Conservation (phyloP, 1,284 basidiomycete genomes). For the Melampsora abietis-canadensis region DNA sequence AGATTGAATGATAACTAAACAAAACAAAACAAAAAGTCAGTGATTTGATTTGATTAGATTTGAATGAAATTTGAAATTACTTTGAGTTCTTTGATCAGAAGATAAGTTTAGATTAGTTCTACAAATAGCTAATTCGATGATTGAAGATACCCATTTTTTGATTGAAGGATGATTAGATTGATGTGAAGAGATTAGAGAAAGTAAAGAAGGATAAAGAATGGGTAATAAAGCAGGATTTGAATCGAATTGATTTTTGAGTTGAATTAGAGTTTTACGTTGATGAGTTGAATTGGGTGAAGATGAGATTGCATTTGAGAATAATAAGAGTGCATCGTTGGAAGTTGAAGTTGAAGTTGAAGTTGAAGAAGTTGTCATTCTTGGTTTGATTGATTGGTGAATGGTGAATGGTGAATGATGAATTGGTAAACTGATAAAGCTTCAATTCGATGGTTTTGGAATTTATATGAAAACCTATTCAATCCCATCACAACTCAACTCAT, state of each 20-base stretch:
- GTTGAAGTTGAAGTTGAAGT: no score
- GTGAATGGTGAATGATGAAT: no score
- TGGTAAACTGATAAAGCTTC: no score
- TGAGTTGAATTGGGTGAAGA: conserved; percentile 14
- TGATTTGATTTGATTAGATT: neutral
- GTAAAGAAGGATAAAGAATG: conserved; percentile 32
- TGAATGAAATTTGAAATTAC: neutral
- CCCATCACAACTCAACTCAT: no score
- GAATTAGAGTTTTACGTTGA: conserved; percentile 13
- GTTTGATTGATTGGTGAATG: neutral
- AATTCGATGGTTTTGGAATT: no score
- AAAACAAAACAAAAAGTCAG: no score
- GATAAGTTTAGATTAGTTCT: conserved; percentile 15
- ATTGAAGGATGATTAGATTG: conserved; percentile 14
- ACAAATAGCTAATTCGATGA: conserved; percentile 37
- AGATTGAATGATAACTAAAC: conserved; percentile 25
- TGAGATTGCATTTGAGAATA: conserved; percentile 30
- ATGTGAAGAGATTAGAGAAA: conserved; percentile 22
- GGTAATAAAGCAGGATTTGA: conserved; percentile 39
- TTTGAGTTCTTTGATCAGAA: conserved; percentile 24
- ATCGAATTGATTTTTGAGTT: conserved; percentile 17
- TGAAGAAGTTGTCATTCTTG: neutral
- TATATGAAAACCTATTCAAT: no score
- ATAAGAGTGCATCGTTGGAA: conserved; percentile 22
- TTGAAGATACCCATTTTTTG: conserved; percentile 24